Percentiles rank a stretch among this genome's conserved stretches.
These are phyloP conservation scores for Yamadazyma sp. DNA, from an alignment of 1,139 yeast species.

Conservation along the genomic window DNA sequence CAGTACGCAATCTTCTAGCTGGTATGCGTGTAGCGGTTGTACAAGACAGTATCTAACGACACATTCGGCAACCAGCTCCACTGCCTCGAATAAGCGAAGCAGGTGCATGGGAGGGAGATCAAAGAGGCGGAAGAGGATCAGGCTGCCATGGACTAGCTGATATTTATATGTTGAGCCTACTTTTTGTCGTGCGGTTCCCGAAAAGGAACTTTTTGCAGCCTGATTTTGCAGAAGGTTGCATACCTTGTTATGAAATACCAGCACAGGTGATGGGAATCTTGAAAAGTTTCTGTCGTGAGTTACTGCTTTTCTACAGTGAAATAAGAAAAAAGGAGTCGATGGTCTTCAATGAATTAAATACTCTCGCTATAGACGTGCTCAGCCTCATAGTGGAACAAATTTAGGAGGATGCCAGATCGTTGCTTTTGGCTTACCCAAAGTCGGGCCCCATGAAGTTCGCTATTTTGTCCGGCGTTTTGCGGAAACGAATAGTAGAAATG, in stretches of 20 bases:
- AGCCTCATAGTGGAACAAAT: background rate
- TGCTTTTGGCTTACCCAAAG: background rate
- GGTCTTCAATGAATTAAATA: background rate
- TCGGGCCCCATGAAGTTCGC: background rate
- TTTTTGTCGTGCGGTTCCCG: background rate
- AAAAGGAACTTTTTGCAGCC: background rate
- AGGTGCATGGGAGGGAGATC: too few species aligned
- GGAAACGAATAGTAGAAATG: too few species aligned
- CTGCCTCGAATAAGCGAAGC: constrained; percentile 29
- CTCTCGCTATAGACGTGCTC: background rate
- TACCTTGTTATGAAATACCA: too few species aligned
- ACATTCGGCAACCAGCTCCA: constrained; percentile 53
- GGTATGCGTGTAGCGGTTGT: constrained; percentile 95
- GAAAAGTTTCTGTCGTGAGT: too few species aligned
- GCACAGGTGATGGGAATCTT: too few species aligned
- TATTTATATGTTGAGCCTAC: background rate
- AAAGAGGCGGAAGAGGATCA: too few species aligned
- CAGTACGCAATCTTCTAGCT: constrained; percentile 93
- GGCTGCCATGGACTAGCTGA: too few species aligned
- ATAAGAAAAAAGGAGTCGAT: too few species aligned
- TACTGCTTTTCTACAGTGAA: too few species aligned
- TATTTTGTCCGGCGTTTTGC: background rate
- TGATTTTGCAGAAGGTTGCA: background rate
- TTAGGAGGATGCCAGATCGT: background rate
- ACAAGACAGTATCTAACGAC: constrained; percentile 55